phyloP scores from a whole-genome alignment of 495 filamentous ascomycete species.

The Cladorrhinum samala region DNA sequence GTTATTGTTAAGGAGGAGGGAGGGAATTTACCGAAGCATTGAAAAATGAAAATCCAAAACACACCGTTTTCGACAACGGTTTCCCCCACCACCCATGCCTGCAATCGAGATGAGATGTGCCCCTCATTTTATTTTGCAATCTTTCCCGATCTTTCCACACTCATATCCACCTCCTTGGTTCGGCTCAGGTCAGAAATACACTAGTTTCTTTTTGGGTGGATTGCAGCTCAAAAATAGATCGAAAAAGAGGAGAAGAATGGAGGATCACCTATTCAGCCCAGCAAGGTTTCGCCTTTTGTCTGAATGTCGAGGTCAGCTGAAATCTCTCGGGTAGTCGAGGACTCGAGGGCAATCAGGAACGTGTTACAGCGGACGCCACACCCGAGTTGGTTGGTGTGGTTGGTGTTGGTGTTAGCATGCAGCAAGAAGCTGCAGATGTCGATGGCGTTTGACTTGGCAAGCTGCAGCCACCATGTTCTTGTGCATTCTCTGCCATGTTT shows the following conservation, averaged over 20 bases:
- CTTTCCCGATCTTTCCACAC: neutral
- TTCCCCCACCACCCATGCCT: neutral
- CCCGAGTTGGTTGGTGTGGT: neutral
- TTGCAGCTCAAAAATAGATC: too few species aligned
- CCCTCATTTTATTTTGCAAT: neutral
- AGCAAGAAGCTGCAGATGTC: neutral
- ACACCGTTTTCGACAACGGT: neutral
- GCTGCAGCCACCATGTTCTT: constrained; percentile 2
- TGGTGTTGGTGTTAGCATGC: neutral
- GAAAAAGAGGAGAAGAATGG: too few species aligned
- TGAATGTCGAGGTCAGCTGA: too few species aligned
- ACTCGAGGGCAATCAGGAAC: neutral
- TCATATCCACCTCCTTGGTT: neutral
- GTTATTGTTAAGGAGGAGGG: neutral
- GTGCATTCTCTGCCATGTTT: constrained; percentile 1
- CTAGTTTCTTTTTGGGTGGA: too few species aligned
- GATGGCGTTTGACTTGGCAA: neutral
- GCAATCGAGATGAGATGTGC: neutral
- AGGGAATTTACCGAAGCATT: neutral
- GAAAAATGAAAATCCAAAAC: neutral
- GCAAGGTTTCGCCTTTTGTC: neutral
- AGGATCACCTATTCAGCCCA: neutral
- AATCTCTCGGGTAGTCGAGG: too few species aligned
- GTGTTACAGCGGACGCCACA: neutral
- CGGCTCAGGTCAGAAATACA: neutral